phyloP scores from a whole-genome alignment of 306 rosid genomes.

The Cyamopsis tetragonoloba region DNA sequence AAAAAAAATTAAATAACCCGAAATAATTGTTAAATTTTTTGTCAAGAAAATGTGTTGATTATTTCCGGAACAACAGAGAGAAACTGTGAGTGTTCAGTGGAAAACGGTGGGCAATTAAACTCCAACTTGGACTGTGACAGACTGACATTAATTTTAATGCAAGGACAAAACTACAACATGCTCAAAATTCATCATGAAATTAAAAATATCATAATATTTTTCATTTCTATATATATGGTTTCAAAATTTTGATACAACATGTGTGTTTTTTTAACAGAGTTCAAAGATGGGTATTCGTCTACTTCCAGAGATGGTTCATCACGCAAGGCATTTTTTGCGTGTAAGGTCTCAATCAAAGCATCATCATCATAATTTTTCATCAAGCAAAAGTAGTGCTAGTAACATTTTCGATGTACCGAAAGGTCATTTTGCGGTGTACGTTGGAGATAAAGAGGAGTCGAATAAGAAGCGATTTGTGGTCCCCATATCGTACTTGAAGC shows the following conservation, averaged over 20 bases:
- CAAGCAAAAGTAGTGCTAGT: neutral
- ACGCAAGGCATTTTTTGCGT: constrained; percentile 27
- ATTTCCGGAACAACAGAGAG: neutral
- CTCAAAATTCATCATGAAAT: neutral
- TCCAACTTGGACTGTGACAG: constrained; percentile 20
- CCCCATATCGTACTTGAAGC: constrained; percentile 42
- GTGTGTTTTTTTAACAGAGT: too few species aligned
- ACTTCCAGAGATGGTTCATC: constrained; percentile 25
- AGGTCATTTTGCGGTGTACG: constrained; percentile 48
- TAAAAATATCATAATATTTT: neutral
- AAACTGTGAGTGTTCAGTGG: neutral
- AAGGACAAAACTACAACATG: neutral
- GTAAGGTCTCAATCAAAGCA: constrained; percentile 19
- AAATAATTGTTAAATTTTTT: neutral
- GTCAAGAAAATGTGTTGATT: constrained; percentile 15
- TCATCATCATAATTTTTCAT: constrained; percentile 1
- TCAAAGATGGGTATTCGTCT: constrained; percentile 36
- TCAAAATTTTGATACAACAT: too few species aligned
- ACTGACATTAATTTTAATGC: neutral
- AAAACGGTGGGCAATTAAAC: constrained; percentile 29
- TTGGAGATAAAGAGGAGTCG: constrained; percentile 28
- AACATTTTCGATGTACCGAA: constrained; percentile 27
- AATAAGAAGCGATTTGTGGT: constrained; percentile 38
- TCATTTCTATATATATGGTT: neutral
- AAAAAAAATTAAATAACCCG: neutral